phyloP scores from a whole-genome alignment of 2,329 filamentous ascomycete species.

The Trichoderma sp. region DNA sequence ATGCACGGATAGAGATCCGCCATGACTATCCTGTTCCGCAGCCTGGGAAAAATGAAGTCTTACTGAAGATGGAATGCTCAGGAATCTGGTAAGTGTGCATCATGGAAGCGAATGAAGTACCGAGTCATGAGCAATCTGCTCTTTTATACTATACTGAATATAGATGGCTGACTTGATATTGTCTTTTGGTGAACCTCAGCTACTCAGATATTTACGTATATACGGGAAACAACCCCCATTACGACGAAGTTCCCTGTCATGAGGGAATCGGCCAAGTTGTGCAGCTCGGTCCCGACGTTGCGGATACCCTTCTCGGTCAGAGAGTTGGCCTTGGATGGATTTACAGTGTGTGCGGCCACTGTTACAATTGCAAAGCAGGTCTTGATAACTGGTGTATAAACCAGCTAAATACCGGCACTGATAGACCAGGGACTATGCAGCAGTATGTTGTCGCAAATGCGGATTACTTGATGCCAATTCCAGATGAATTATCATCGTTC shows the following conservation, averaged over 20 bases:
- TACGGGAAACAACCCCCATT: neutral
- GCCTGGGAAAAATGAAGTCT: neutral
- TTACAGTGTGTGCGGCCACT: slow-evolving; percentile 6
- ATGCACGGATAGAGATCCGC: neutral
- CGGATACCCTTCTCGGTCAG: neutral
- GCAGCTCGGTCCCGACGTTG: neutral
- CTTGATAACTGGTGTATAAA: slow-evolving; percentile 6
- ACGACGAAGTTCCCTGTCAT: neutral
- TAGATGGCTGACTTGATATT: neutral
- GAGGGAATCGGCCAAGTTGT: neutral
- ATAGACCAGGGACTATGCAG: slow-evolving; percentile 4
- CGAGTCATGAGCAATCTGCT: too few relatives aligned
- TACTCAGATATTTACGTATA: slow-evolving; percentile 2
- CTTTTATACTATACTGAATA: neutral
- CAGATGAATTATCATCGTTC: neutral
- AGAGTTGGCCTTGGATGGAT: slow-evolving; percentile 3
- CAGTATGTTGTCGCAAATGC: slow-evolving; percentile 10
- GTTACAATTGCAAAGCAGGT: neutral
- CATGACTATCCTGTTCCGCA: slow-evolving; percentile 1
- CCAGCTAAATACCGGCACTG: neutral
- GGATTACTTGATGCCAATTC: slow-evolving; percentile 5
- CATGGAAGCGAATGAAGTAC: neutral
- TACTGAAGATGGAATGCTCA: slow-evolving; percentile 14
- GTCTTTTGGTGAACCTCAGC: neutral
- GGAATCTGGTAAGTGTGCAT: neutral